A percentile compares a stretch with the other conserved stretches of the same genome.
These are phyloP conservation scores for Globisporangium sylvaticum DNA, from an alignment of 352 stramenopile genomes.

Conservation along the genomic window DNA sequence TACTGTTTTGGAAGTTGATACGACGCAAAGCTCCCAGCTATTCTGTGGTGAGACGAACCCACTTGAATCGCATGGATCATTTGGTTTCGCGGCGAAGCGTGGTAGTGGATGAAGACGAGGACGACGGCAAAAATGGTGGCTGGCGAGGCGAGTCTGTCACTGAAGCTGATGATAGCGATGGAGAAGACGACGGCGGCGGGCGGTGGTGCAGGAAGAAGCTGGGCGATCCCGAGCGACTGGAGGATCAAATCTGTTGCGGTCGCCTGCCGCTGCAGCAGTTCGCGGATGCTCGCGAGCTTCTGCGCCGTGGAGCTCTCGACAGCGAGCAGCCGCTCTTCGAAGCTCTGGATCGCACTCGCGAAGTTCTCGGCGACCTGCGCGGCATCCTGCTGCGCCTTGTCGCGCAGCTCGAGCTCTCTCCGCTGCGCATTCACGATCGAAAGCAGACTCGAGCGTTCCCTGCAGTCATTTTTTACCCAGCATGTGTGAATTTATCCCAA, in stretches of 20 bases:
- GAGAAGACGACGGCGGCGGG: background rate
- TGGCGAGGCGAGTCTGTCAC: background rate
- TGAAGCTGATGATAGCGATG: background rate
- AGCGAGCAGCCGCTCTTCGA: conserved; percentile 49
- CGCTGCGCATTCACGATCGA: conserved; percentile 60
- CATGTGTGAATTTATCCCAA: no score
- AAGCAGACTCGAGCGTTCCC: conserved; percentile 50
- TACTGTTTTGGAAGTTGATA: background rate
- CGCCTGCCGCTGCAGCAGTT: conserved; percentile 37
- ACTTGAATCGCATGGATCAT: background rate
- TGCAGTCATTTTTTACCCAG: no score
- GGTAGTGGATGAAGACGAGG: background rate
- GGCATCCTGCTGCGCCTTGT: conserved; percentile 50
- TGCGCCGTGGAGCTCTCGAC: conserved; percentile 40
- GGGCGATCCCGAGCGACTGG: conserved; percentile 40
- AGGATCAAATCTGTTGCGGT: conserved; percentile 50
- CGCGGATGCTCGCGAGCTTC: conserved; percentile 42
- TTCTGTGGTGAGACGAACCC: background rate
- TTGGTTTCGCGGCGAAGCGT: conserved; percentile 3
- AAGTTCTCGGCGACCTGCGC: conserved; percentile 53
- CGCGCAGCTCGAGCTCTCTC: conserved; percentile 49
- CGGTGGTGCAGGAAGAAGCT: background rate
- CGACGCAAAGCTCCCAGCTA: background rate
- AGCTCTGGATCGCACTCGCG: conserved; percentile 41
- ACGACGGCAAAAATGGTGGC: background rate